Base-by-base conservation (phyloP, 2,329 filamentous ascomycete species). In the Fusarium penzigii region DNA sequence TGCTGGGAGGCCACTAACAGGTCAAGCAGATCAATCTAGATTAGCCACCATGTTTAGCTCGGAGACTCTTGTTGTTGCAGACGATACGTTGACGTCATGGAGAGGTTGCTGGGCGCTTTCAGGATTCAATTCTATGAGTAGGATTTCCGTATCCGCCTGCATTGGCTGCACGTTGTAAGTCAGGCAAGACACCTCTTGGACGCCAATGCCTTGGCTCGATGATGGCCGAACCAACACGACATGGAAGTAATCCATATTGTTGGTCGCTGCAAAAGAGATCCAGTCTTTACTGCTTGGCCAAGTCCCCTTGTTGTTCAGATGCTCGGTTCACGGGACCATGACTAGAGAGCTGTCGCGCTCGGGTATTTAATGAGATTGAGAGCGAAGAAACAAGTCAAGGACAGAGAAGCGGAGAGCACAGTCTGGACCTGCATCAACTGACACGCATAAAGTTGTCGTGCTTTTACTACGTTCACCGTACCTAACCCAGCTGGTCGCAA, bases 21-120 rank as follows among this genome's bases (percentile, higher is more conserved):
- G 61, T 59, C 58, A 64, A 59, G 61, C 61, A 63, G 51, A 49
- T 59, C 50, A 41, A 29, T 46, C 46, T 45, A 49, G 52, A 42
- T 39, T 48, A 51, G 41, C 32, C 32, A 9, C 10, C 10, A 36
- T 9, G 32, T 14, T 36, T 11, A 36, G 32, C 32, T 36, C 13
- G 5, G 5, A 7, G 20, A 25, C 20, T 25, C 20, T 25, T 25
- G 32, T 9, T 36, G 10, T 14, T 12, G 13, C 5, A 14, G 3
- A 36, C 32, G 32, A 11, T 11, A 36, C 13, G 20, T 36, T 36
- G 32, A 36, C 32, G 32, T 36, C 32, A 36, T 36, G 32, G 13
- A 11, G 20, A 25, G 20, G 20, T 25, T 25, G 20, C 20, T 25
- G 20, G 20, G 20, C 20, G 20, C 20, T 25, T 25, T 25, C 20